Percentiles rank a stretch among this genome's conserved stretches.
Conservation (phyloP, 1,284 basidiomycete species). For the Austropuccinia psidii region DNA sequence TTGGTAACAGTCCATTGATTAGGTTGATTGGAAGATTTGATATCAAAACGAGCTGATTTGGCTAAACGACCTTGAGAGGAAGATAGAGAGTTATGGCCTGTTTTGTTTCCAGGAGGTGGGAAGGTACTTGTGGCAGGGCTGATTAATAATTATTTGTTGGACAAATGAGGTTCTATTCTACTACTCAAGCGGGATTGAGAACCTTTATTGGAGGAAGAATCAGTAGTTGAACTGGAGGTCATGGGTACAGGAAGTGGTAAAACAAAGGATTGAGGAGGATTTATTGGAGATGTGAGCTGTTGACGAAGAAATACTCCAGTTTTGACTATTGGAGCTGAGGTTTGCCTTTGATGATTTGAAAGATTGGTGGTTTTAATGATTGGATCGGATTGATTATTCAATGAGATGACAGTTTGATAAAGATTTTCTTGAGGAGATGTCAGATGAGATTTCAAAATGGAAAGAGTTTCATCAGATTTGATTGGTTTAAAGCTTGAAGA, state of each 20-base stretch:
- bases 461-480: background rate
- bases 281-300: background rate
- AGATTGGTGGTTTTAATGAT: background rate
- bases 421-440: background rate
- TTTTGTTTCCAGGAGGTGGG: slow-evolving; percentile 7
- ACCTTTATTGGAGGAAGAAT: slow-evolving; percentile 23
- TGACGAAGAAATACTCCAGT: slow-evolving; percentile 37
- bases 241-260: slow-evolving; percentile 48
- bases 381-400: background rate
- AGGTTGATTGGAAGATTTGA: slow-evolving; percentile 48
- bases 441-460: background rate
- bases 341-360: slow-evolving; percentile 1
- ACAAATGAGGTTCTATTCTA: background rate
- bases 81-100: slow-evolving; percentile 9
- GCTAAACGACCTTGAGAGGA: background rate
- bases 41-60: background rate
- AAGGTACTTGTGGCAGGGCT: slow-evolving; percentile 36
- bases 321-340: slow-evolving; percentile 17
- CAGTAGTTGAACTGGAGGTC: slow-evolving; percentile 22
- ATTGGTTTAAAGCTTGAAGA: no score
- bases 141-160: slow-evolving; percentile 5
- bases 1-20: slow-evolving; percentile 79
- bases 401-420: background rate
- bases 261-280: background rate
- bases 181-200: slow-evolving; percentile 32